A percentile compares a stretch with the other conserved stretches of the same genome.
Evolutionary conservation across 768 basidiomycete species (phyloP).

Genomic region (Mycena chlorophos): DNA sequence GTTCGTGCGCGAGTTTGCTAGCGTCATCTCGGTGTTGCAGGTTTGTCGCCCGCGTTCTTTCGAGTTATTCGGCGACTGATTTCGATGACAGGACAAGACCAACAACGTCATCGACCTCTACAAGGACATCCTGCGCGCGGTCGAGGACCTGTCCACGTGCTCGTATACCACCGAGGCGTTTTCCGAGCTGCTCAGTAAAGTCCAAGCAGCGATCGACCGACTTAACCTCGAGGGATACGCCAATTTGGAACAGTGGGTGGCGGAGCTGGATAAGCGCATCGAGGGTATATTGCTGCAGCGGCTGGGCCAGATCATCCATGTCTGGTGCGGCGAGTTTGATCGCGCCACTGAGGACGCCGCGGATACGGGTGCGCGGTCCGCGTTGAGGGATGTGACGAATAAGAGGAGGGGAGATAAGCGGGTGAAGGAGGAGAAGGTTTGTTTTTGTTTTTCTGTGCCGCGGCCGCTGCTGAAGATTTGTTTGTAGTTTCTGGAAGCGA

Average conservation of each 20-base stretch:
- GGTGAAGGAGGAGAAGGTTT: conserved; percentile 76
- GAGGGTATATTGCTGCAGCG: conserved; percentile 78
- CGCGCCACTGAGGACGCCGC: conserved; percentile 63
- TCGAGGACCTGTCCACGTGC: conserved; percentile 88
- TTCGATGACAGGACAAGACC: conserved; percentile 98
- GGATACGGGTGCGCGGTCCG: conserved; percentile 53
- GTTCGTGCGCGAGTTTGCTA: conserved; percentile 94
- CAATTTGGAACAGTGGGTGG: conserved; percentile 91
- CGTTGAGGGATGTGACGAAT: conserved; percentile 54
- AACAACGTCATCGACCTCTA: conserved; percentile 91
- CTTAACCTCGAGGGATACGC: conserved; percentile 95
- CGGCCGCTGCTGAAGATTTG: not conserved
- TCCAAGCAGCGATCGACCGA: conserved; percentile 92
- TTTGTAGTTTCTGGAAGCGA: conserved; percentile 65
- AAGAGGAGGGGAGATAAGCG: conserved; percentile 74
- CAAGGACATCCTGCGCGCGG: conserved; percentile 77
- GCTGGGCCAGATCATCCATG: conserved; percentile 72
- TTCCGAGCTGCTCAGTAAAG: conserved; percentile 67
- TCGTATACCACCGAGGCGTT: conserved; percentile 84
- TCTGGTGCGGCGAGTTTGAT: conserved; percentile 89
- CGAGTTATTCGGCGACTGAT: too few species aligned
- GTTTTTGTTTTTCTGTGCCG: conserved; percentile 21
- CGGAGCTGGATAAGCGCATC: conserved; percentile 79
- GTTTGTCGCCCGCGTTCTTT: conserved; percentile 40
- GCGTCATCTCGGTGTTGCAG: conserved; percentile 88